Evolutionary conservation across 768 basidiomycete species (phyloP).

Genomic region (Agaricus bisporus): DNA sequence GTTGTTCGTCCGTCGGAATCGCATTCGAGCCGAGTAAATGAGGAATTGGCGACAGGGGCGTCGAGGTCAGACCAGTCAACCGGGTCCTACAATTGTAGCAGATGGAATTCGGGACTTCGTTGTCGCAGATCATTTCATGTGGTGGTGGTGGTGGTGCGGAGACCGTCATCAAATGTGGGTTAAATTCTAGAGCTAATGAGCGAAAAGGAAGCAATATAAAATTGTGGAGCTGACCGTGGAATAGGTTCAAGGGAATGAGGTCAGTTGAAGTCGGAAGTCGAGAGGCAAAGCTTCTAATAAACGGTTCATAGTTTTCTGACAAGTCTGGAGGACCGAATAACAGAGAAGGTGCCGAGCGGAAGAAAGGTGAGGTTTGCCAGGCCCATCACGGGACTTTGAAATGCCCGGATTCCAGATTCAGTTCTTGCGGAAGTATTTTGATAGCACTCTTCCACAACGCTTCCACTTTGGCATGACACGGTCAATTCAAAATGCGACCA

Average conservation of each 20-base stretch:
- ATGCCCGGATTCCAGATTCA: constrained; percentile 9
- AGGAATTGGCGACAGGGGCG: constrained; percentile 11
- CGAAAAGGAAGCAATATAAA: neutral
- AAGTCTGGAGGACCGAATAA: constrained; percentile 4
- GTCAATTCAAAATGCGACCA: no score
- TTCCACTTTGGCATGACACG: constrained; percentile 3
- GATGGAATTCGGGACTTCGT: neutral
- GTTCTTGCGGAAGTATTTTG: neutral
- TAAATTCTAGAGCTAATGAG: neutral
- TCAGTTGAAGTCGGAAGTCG: neutral
- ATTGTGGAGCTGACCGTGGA: neutral
- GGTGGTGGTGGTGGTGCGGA: neutral
- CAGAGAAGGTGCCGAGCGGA: constrained; percentile 6
- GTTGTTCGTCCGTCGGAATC: constrained; percentile 6
- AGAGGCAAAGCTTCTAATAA: constrained; percentile 1
- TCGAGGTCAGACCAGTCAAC: constrained; percentile 1
- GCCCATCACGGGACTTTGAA: constrained; percentile 12
- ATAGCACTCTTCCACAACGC: neutral
- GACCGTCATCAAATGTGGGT: neutral
- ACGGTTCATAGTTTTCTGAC: neutral
- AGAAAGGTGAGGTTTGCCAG: neutral
- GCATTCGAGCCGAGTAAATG: constrained; percentile 12
- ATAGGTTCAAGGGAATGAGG: neutral
- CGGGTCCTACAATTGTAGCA: constrained; percentile 4
- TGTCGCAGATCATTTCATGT: neutral